A percentile compares a stretch with the other conserved stretches of the same genome.
Evolutionary conservation across 2,329 filamentous ascomycete species (phyloP).

Genomic region (Cercospora sojina): DNA sequence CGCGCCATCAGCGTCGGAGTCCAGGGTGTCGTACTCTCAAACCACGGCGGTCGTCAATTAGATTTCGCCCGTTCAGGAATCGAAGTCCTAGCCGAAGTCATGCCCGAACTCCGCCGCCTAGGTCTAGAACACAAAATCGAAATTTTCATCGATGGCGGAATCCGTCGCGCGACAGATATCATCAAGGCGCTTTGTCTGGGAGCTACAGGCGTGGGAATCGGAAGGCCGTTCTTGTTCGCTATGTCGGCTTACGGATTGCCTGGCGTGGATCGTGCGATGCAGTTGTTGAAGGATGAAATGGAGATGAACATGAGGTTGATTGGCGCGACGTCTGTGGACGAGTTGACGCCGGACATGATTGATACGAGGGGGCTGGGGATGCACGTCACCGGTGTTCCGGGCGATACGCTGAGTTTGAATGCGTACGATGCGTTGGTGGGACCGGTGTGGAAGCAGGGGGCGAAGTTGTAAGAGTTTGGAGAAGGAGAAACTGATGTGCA

Average conservation of each 20-base stretch:
- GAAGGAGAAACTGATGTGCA: neutral
- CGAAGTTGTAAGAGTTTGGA: slow-evolving; percentile 29
- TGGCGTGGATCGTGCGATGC: slow-evolving; percentile 90
- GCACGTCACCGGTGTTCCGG: slow-evolving; percentile 59
- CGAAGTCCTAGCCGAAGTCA: slow-evolving; percentile 88
- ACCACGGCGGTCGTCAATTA: slow-evolving; percentile 92
- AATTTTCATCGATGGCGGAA: slow-evolving; percentile 86
- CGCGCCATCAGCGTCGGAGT: slow-evolving; percentile 70
- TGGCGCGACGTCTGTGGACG: slow-evolving; percentile 69
- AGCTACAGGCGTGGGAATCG: slow-evolving; percentile 89
- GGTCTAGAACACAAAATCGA: slow-evolving; percentile 68
- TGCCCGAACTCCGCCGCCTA: slow-evolving; percentile 60
- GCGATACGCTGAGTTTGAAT: slow-evolving; percentile 59
- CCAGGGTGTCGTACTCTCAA: slow-evolving; percentile 88
- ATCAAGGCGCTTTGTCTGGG: slow-evolving; percentile 93
- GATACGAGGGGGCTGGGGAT: slow-evolving; percentile 70
- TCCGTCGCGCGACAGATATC: slow-evolving; percentile 88
- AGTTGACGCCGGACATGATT: slow-evolving; percentile 77
- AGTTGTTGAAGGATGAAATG: slow-evolving; percentile 74
- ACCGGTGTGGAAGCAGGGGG: slow-evolving; percentile 32
- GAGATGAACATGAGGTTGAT: slow-evolving; percentile 99
- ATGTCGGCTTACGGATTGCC: slow-evolving; percentile 88
- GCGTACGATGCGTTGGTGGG: slow-evolving; percentile 56
- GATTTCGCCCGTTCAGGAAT: slow-evolving; percentile 87
- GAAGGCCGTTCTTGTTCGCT: slow-evolving; percentile 89